These are phyloP conservation scores for Cyamopsis tetragonoloba DNA, from an alignment of 306 rosid genomes.

Conservation along the genomic window DNA sequence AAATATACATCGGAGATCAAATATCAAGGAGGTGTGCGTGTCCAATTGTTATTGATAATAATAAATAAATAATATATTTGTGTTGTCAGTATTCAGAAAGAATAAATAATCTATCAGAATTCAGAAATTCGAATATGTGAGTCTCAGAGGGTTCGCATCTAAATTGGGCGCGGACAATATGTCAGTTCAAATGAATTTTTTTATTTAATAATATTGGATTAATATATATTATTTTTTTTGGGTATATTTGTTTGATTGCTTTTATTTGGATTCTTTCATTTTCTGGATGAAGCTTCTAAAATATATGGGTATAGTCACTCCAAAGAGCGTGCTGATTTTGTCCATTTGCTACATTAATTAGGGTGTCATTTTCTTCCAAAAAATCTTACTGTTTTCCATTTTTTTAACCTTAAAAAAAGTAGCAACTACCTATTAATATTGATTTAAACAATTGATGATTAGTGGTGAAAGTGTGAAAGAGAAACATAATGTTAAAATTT, in stretches of 20 bases:
- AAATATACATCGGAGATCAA: neutral
- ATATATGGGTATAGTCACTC: neutral
- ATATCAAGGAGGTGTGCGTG: slow-evolving; percentile 16
- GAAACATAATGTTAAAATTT: too few relatives aligned
- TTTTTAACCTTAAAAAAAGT: neutral
- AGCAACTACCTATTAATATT: neutral
- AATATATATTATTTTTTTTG: neutral
- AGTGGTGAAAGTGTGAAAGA: neutral
- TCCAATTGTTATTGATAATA: neutral
- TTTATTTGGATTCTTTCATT: neutral
- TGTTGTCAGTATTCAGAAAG: too few relatives aligned
- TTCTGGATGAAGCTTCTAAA: slow-evolving; percentile 21
- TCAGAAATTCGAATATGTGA: too few relatives aligned
- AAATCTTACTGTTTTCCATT: slow-evolving; percentile 7
- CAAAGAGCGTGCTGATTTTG: neutral
- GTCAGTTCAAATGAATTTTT: neutral
- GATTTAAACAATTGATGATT: neutral
- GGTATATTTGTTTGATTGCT: neutral
- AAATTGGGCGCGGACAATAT: neutral
- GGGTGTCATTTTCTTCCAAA: neutral
- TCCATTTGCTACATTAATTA: neutral
- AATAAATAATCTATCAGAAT: too few relatives aligned
- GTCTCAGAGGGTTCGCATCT: too few relatives aligned
- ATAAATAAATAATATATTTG: too few relatives aligned
- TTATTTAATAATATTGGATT: neutral